Base-by-base conservation (phyloP, 768 basidiomycete species). In the Hydnum rufescens region DNA sequence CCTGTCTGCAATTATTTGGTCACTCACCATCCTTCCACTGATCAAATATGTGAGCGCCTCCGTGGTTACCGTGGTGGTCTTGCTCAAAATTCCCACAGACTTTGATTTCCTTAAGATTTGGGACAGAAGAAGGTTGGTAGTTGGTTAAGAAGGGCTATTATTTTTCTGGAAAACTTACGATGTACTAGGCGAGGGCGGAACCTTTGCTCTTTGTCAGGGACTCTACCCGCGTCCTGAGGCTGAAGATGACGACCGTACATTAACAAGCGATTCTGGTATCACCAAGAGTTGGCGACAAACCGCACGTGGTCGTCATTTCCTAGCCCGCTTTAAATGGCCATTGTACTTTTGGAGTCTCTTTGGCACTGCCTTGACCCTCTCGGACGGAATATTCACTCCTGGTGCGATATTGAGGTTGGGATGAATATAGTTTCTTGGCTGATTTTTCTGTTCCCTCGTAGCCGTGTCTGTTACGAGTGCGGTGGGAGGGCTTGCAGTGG, bases 381-480 rank as follows among this genome's bases (percentile, higher is more conserved):
- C 78, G 0, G 80, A 82, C 55, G 80, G 80, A 31, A 64, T 79
- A 19, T 70, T 82, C 32, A 80, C 78, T 1, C 77, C 78, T 3
- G 44, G 44, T 47, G 44, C n/a, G n/a, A n/a, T n/a, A n/a, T n/a
- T n/a, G n/a, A n/a, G 13, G 8, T 47, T 47, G 44, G 8, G 8
- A 8, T 47, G 25, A 16, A 8, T 28, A 8, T 8, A 25, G 25
- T 47, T 8, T 47, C 8, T 47, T 16, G 8, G 25, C 44, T 47
- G 8, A 47, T 47, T 25, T 28, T 8, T 6, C 8, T 47, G 8
- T 26, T 28, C 8, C 34, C 34, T n/a, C n/a, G n/a, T 28, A 47
- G 78, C 80, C 3, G 78, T 82, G 4, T 78, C 77, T 0, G 75
- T 82, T 5, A 77, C 76, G 0, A 76, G 74, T 36, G 79, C 78